A percentile compares a stretch with the other conserved stretches of the same genome.
phyloP scores from a whole-genome alignment of 1,284 basidiomycete genomes.

The Leccinum subrobustum region DNA sequence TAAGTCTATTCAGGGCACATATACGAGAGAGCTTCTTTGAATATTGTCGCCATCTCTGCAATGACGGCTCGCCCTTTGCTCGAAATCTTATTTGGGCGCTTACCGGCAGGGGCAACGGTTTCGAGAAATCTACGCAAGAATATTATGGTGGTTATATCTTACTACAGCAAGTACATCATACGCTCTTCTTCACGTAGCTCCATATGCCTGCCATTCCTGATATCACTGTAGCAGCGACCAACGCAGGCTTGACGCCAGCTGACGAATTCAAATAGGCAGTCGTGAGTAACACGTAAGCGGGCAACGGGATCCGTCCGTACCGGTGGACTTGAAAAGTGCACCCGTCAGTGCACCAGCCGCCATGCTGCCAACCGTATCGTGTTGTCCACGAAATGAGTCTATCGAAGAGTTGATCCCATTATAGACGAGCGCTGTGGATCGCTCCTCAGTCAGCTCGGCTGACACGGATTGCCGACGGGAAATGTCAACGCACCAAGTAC shows the following conservation, averaged over 20 bases:
- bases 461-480: constrained; percentile 32
- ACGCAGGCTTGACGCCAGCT: constrained; percentile 90
- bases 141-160: constrained; percentile 47
- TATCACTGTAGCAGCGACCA: constrained; percentile 87
- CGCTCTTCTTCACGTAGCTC: constrained; percentile 87
- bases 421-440: constrained; percentile 82
- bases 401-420: constrained; percentile 95
- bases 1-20: constrained; percentile 40
- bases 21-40: constrained; percentile 30
- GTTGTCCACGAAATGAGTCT: constrained; percentile 85
- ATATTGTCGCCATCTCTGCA: constrained; percentile 34
- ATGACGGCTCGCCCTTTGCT: constrained; percentile 32
- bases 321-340: constrained; percentile 90
- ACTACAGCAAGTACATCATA: constrained; percentile 53
- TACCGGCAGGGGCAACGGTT: constrained; percentile 22
- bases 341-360: constrained; percentile 91
- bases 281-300: constrained; percentile 38
- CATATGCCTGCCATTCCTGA: constrained; percentile 87
- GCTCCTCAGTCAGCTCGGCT: constrained; percentile 26
- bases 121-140: constrained; percentile 36
- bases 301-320: constrained; percentile 49
- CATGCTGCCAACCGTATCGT: constrained; percentile 91
- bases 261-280: constrained; percentile 30
- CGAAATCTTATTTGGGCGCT: constrained; percentile 42
- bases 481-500: constrained; percentile 77